A percentile compares a stretch with the other conserved stretches of the same genome.
Conservation (phyloP, 371 early-diverging fungal genomes). For the Lichtheimia ramosa region DNA sequence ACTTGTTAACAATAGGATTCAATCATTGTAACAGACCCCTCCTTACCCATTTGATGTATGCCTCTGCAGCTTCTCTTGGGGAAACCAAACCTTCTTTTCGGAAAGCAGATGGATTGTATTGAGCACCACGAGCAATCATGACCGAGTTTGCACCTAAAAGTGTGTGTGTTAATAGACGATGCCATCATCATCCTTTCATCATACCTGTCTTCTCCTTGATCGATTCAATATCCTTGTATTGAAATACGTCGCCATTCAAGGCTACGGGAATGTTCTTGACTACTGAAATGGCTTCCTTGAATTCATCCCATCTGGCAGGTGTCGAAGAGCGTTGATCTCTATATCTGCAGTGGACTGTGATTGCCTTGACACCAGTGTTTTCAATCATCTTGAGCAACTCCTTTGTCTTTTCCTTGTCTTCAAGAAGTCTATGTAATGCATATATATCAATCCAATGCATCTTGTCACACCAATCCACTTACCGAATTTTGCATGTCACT, state of each 20-base stretch:
- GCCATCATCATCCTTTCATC: neutral
- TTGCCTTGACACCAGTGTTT: constrained; percentile 83
- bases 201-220: constrained; percentile 56
- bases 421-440: constrained; percentile 54
- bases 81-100: constrained; percentile 62
- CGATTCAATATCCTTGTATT: constrained; percentile 58
- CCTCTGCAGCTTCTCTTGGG: constrained; percentile 51
- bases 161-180: no score
- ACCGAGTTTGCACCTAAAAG: constrained; percentile 68
- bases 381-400: constrained; percentile 80
- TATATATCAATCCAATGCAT: neutral
- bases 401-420: constrained; percentile 76
- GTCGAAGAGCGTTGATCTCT: constrained; percentile 72
- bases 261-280: constrained; percentile 79
- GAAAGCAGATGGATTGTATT: constrained; percentile 84
- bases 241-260: constrained; percentile 90
- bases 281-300: constrained; percentile 66
- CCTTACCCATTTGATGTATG: constrained; percentile 66
- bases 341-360: constrained; percentile 90
- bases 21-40: neutral
- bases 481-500: constrained; percentile 78
- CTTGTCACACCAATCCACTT: neutral
- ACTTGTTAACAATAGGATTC: neutral
- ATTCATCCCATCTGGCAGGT: constrained; percentile 86
- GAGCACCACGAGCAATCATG: constrained; percentile 91